Evolutionary conservation across 2,329 filamentous ascomycete genomes (phyloP).

Genomic region (Colletotrichum gloeosporioides): DNA sequence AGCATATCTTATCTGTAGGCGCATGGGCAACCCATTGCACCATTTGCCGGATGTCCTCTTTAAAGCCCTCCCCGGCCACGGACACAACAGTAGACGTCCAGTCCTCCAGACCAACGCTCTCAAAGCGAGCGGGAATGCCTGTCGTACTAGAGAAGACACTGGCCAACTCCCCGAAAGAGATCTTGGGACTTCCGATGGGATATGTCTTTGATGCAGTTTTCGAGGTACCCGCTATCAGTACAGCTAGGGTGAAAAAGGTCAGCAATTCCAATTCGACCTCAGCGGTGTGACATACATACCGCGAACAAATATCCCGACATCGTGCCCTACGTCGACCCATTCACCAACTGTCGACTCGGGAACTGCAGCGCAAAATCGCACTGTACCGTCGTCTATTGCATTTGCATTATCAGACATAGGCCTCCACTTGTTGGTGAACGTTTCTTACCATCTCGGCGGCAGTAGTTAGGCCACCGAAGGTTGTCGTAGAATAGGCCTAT

Average conservation of each 20-base stretch:
- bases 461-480: background rate
- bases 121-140: background rate
- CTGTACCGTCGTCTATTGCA: background rate
- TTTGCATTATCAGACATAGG: background rate
- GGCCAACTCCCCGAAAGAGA: background rate
- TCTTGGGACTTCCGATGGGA: background rate
- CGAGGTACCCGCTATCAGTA: background rate
- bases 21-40: slow-evolving; percentile 24
- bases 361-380: background rate
- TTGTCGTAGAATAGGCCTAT: background rate
- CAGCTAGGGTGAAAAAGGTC: background rate
- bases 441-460: background rate
- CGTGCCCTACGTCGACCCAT: background rate
- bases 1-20: slow-evolving; percentile 19
- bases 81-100: background rate
- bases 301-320: background rate
- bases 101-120: background rate
- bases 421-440: too few species aligned
- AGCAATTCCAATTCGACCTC: background rate
- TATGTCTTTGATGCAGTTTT: background rate
- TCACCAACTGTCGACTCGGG: background rate
- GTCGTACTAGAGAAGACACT: background rate
- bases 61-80: slow-evolving; percentile 13
- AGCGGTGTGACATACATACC: background rate
- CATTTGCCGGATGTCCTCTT: slow-evolving; percentile 24